Base-by-base conservation (phyloP, 106 monocot genomes). In the Dendrobium chrysotoxum region DNA sequence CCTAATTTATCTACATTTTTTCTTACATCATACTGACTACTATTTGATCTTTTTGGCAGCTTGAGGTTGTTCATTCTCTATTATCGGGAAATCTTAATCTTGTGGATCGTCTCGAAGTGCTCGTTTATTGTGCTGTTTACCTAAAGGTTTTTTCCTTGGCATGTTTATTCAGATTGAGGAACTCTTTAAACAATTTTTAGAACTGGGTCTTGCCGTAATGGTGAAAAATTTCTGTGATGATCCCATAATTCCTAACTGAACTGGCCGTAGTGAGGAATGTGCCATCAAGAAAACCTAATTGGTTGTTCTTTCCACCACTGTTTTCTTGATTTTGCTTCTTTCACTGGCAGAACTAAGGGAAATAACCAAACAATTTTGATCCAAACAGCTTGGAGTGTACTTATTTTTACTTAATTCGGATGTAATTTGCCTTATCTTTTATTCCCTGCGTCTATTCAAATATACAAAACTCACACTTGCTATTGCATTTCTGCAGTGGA, bases 61-160 rank as follows among this genome's bases (percentile, higher is more conserved):
- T 97, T 79, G 94, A 92, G 79, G 83, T 89, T 78, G 85, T 97
- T 55, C 89, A 85, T 42, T 86, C 88, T 13, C 78, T 94, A 1
- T 80, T 94, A 79, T 76, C 65, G 17, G 80, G 31, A 28, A 84
- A 70, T 70, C 70, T 70, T 13, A 12, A 70, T 13, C 15, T 8
- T 70, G 70, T 35, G 13, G 70, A 91, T 83, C 67, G 80, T 57
- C 75, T 94, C 78, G 94, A 94, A 58, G 83, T 85, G 39, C 94
- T 97, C 30, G 41, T 84, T 77, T 94, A 92, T 76, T 92, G 89
- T 75, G 83, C 94, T 80, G 84, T 94, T 39, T 97, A 97, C 81
- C 79, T 97, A 31, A 97, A 97, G 93, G 96, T 93, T 79, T 77
- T 35, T 79, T 50, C 23, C 4, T 44, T 44, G 23, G 38, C 20